Evolutionary conservation across 2,329 filamentous ascomycete genomes (phyloP), one percentile per base, ranked within the genome.

Genomic region (Penicillium sp.): DNA sequence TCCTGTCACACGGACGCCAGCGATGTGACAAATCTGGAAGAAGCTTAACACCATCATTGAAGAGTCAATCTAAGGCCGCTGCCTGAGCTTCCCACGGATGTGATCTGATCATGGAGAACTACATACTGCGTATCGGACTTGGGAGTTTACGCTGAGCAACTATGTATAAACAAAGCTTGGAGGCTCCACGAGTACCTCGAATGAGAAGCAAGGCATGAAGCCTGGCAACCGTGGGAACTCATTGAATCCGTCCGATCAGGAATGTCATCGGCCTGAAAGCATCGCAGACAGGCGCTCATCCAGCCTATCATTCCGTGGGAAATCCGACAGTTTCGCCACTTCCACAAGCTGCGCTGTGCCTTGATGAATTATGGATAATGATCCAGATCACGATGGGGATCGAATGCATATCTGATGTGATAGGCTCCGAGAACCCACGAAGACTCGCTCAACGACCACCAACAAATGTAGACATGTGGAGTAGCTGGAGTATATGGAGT

Each of bases 361-460:
- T 27, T 35, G 13, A 31, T 16, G 34, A 26, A 22, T 31, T 11
- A 29, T 38, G 18, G 28, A 48, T 18, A 22, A 8, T 3, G 35
- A 37, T 22, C 34, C 34, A 35, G 34, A 23, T 10, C 9, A 27
- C 10, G 26, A 27, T 27, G 10, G 26, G 26, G 10, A 23, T 27
- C 6, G 18, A 39, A 31, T 24, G 31, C n/a, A n/a, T 9, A 14
- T 6, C 6, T 6, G 18, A 26, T 44, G 13, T 47, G 40, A 52
- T 52, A 52, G 50, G 43, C 24, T 16, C n/a, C 4, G 16, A 14
- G 20, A 38, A 32, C 45, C 50, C 50, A 46, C 50, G n/a, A 10
- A 10, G 4, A 13, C 6, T 40, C 16, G 26, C 41, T n/a, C 7
- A n/a, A 34, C 31, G 20, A 32, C 42, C 52, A 55, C 42, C 14